Evolutionary conservation across 2,329 filamentous ascomycete genomes (phyloP).

Genomic region (Xylariaceae sp.): DNA sequence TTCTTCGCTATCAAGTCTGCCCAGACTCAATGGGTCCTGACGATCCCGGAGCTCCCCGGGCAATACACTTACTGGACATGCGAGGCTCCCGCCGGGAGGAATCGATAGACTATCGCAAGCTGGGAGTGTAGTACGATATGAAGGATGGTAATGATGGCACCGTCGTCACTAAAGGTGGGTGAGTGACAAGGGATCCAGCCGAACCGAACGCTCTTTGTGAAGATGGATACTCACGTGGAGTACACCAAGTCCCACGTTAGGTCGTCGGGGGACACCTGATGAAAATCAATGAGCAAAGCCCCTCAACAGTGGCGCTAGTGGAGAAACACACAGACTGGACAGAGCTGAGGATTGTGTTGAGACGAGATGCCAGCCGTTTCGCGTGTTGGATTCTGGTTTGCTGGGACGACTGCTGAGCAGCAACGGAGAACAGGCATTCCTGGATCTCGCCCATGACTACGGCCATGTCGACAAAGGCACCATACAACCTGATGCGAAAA

Average conservation of each 20-base stretch:
- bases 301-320: not conserved
- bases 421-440: constrained; percentile 22
- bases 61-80: constrained; percentile 12
- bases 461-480: constrained; percentile 19
- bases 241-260: constrained; percentile 6
- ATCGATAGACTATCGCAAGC: constrained; percentile 13
- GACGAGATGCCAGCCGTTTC: constrained; percentile 14
- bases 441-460: constrained; percentile 25
- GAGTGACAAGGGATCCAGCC: not conserved
- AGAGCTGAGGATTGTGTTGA: constrained; percentile 12
- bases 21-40: too few species aligned
- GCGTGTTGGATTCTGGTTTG: constrained; percentile 19
- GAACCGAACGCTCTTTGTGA: not conserved
- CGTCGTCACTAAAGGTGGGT: constrained; percentile 3
- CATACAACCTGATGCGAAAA: constrained; percentile 21
- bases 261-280: constrained; percentile 5
- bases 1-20: too few species aligned
- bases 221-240: constrained; percentile 3
- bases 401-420: constrained; percentile 19
- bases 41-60: too few species aligned
- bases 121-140: constrained; percentile 13
- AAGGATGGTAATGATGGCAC: constrained; percentile 5
- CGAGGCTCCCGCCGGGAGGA: constrained; percentile 7
- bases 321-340: constrained; percentile 17
- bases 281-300: not conserved